A percentile compares a stretch with the other conserved stretches of the same genome.
Evolutionary conservation across 164 flowering plant species (phyloP).

Genomic region (Umbellularia californica): DNA sequence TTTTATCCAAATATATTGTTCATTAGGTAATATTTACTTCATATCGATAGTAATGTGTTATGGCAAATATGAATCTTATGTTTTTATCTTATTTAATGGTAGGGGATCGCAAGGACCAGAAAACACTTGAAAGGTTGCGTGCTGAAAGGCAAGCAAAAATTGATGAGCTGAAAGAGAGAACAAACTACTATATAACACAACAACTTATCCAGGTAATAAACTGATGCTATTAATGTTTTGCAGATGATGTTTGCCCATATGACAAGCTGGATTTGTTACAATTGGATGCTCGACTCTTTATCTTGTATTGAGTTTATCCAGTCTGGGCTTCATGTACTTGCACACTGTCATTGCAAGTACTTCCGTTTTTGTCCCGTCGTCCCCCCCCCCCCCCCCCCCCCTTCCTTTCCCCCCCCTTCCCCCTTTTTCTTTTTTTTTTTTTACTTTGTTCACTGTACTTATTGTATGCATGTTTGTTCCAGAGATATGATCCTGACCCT

Average conservation of each 20-base stretch:
- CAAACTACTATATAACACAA: conserved; percentile 84
- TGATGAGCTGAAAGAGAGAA: conserved; percentile 86
- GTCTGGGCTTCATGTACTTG: background rate
- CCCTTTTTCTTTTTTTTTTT: no score
- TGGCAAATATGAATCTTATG: background rate
- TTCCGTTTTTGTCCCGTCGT: no score
- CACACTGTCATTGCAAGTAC: background rate
- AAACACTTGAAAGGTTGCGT: conserved; percentile 74
- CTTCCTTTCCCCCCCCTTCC: no score
- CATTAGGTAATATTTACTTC: no score
- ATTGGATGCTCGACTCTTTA: background rate
- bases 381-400: no score
- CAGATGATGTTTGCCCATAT: background rate
- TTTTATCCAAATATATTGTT: no score
- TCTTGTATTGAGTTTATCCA: background rate
- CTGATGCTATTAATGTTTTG: background rate
- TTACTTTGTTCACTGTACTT: background rate
- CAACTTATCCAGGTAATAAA: conserved; percentile 86
- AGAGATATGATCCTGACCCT: conserved; percentile 95
- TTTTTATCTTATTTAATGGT: background rate
- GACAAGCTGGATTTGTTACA: background rate
- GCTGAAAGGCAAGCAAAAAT: conserved; percentile 85
- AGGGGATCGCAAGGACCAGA: conserved; percentile 86
- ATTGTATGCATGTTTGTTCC: conserved; percentile 11
- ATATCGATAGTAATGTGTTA: background rate